phyloP scores from a whole-genome alignment of 1,284 basidiomycete genomes.

The Tilletia caries region DNA sequence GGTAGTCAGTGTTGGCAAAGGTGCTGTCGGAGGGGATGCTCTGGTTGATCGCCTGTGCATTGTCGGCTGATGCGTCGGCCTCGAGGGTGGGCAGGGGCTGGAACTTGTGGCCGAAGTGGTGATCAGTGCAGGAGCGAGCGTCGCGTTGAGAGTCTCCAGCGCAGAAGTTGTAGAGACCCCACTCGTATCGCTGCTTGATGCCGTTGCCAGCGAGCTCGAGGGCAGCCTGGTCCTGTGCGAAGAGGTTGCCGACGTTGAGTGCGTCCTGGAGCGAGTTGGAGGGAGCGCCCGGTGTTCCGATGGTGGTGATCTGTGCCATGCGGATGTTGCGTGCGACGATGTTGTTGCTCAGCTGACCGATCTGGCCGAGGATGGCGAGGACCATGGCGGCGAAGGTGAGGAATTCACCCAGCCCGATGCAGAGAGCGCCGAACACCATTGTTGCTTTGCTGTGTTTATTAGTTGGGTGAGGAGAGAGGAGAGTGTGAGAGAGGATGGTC shows the following conservation, averaged over 20 bases:
- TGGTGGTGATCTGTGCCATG: slow-evolving; percentile 29
- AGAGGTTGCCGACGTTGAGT: slow-evolving; percentile 25
- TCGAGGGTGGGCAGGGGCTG: slow-evolving; percentile 29
- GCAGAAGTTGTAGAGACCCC: slow-evolving; percentile 25
- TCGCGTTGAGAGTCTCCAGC: slow-evolving; percentile 11
- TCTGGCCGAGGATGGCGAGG: slow-evolving; percentile 45
- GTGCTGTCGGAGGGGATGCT: slow-evolving; percentile 21
- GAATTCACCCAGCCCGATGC: slow-evolving; percentile 41
- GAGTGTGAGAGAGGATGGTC: slow-evolving; percentile 17
- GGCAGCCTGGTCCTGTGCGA: slow-evolving; percentile 28
- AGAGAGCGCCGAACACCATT: slow-evolving; percentile 15
- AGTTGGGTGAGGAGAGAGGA: slow-evolving; percentile 20
- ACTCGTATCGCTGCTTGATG: slow-evolving; percentile 17
- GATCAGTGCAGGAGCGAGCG: slow-evolving; percentile 24
- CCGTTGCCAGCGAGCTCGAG: slow-evolving; percentile 16
- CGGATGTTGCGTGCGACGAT: slow-evolving; percentile 49
- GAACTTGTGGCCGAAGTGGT: slow-evolving; percentile 37
- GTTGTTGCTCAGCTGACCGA: slow-evolving; percentile 48
- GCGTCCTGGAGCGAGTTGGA: slow-evolving; percentile 9
- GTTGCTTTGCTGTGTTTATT: slow-evolving; percentile 10
- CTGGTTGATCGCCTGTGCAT: slow-evolving; percentile 19
- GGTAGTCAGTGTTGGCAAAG: slow-evolving; percentile 33
- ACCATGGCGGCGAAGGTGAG: slow-evolving; percentile 47
- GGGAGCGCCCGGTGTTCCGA: slow-evolving; percentile 21
- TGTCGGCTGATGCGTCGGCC: slow-evolving; percentile 23